Conservation (phyloP, 2,329 filamentous ascomycete genomes). For the Aspergillus unguis region DNA sequence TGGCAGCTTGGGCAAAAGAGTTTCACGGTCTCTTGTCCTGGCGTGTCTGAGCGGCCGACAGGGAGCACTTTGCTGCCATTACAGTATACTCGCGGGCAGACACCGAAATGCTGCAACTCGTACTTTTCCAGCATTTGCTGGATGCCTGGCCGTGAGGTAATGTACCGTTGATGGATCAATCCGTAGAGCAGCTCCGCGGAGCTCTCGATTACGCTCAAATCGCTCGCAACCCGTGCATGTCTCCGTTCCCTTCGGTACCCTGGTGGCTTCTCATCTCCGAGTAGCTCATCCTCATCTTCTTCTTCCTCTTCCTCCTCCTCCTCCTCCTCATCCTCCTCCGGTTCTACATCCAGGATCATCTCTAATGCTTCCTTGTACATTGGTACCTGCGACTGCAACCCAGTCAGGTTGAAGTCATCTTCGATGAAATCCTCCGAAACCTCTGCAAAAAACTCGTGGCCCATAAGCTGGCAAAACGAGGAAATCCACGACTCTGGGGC, state of each 20-base stretch:
- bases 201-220: conserved; percentile 92
- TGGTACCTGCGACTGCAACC: conserved; percentile 87
- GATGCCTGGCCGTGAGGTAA: conserved; percentile 92
- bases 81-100: conserved; percentile 92
- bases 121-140: conserved; percentile 99
- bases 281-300: conserved; percentile 65
- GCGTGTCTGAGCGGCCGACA: conserved; percentile 89
- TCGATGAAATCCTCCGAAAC: conserved; percentile 99
- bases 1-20: conserved; percentile 96
- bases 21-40: conserved; percentile 96
- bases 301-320: conserved; percentile 66
- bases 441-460: conserved; percentile 98
- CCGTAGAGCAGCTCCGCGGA: conserved; percentile 98
- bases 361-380: conserved; percentile 99
- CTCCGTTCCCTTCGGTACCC: conserved; percentile 62
- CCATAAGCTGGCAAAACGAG: conserved; percentile 90
- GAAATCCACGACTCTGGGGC: conserved; percentile 92
- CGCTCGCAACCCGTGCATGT: conserved; percentile 82
- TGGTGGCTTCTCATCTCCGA: conserved; percentile 52
- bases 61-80: conserved; percentile 85
- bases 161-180: conserved; percentile 96
- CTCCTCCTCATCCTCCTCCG: conserved; percentile 74
- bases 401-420: conserved; percentile 98
- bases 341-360: conserved; percentile 98
- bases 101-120: conserved; percentile 91